phyloP scores from a whole-genome alignment of 2,329 filamentous ascomycete species.

The Boeremia lycopersici region DNA sequence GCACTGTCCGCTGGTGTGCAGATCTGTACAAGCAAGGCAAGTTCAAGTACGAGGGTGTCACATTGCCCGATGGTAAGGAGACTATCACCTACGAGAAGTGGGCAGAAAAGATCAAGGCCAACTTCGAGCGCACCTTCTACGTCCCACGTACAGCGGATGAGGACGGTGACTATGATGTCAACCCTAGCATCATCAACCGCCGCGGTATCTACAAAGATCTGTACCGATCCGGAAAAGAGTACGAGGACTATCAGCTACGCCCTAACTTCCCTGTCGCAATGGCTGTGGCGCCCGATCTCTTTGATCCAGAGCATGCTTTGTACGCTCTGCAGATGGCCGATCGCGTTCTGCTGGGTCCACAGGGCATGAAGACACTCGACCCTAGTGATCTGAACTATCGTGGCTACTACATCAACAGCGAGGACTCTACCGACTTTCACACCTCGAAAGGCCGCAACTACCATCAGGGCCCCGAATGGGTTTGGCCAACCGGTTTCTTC shows the following conservation, averaged over 20 bases:
- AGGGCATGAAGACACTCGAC: constrained; percentile 94
- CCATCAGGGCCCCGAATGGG: constrained; percentile 97
- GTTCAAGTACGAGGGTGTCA: constrained; percentile 77
- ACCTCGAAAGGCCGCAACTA: constrained; percentile 96
- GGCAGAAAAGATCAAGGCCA: constrained; percentile 78
- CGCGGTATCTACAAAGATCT: constrained; percentile 98
- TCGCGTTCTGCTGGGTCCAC: constrained; percentile 78
- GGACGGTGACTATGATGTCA: constrained; percentile 79
- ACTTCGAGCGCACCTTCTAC: constrained; percentile 93
- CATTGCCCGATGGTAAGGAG: constrained; percentile 62
- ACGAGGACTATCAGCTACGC: constrained; percentile 96
- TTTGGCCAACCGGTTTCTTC: constrained; percentile 98
- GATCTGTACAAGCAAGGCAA: constrained; percentile 69
- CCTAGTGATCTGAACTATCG: constrained; percentile 91
- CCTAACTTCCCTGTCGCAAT: constrained; percentile 95
- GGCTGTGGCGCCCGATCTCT: constrained; percentile 88
- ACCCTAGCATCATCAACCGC: constrained; percentile 79
- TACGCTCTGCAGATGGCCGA: constrained; percentile 81
- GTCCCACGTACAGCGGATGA: constrained; percentile 73
- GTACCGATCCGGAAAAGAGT: constrained; percentile 91
- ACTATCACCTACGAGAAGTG: constrained; percentile 76
- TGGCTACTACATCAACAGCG: constrained; percentile 92
- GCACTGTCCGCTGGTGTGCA: constrained; percentile 80
- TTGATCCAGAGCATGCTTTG: constrained; percentile 78
- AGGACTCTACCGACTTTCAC: constrained; percentile 88